Evolutionary conservation across 1,284 basidiomycete genomes (phyloP), one percentile per base, ranked within the genome.

Genomic region (Schizophyllum commune): DNA sequence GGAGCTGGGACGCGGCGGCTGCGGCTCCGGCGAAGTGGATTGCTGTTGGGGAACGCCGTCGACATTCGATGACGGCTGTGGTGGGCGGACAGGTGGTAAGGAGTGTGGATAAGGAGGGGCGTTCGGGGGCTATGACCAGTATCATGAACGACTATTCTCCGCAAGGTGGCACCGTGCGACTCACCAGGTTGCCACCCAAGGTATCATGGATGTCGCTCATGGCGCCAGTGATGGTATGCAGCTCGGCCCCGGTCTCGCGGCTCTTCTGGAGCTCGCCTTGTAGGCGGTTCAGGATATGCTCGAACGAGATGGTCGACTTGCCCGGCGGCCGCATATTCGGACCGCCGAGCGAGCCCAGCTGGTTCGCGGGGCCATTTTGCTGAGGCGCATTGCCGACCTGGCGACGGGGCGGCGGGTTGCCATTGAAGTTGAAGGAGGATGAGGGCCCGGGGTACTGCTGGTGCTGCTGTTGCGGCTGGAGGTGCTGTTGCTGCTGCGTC

Each of bases 201-300:
- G 93, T 95, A 67, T 97, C 94, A 64, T 95, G 91, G 56, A 98
- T 94, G 47, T 98, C 94, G 56, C 80, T 86, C 83, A 99, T 94
- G 1, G 91, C 82, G n/a, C 83, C 82, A 20, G 85, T 89, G 52
- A 99, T 77, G 0, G 83, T 83, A 67, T 88, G 86, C 4, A 99
- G 79, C 71, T 99, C 96, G 1, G 86, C 81, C n/a, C 93, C 92
- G 0, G 94, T 96, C 70, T 98, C 95, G 19, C 94, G 86, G 70
- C 93, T 96, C 76, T 96, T 96, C 74, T 92, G 89, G 39, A 99
- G 83, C 71, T 98, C 96, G 66, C 86, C 88, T 75, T 98, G 89
- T 2, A 91, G 74, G 55, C 88, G 83, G 65, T 78, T 87, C 58
- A 94, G 77, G 65, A 95, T 91, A 67, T 92, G 90, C 67, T 94